Evolutionary conservation across 805 yeast species (phyloP).

Genomic region (Blastobotrys robertii): DNA sequence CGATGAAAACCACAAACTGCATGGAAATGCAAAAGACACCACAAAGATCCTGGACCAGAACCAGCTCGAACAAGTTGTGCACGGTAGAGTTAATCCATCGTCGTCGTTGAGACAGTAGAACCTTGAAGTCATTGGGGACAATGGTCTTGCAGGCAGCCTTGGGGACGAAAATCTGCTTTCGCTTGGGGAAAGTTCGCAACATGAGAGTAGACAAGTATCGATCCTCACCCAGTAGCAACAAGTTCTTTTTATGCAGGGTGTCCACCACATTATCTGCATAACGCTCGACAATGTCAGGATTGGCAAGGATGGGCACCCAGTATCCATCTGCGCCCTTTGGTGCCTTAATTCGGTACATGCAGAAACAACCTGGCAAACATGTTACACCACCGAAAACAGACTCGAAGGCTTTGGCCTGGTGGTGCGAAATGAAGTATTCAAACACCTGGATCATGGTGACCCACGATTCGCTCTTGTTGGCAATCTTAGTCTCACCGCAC

Average conservation of each 20-base stretch:
- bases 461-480: conserved; percentile 77
- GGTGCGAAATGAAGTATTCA: conserved; percentile 89
- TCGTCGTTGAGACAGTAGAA: conserved; percentile 83
- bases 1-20: conserved; percentile 84
- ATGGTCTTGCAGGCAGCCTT: conserved; percentile 88
- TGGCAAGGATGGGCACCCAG: conserved; percentile 91
- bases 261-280: conserved; percentile 79
- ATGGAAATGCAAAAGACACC: conserved; percentile 92
- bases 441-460: conserved; percentile 90
- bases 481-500: conserved; percentile 90
- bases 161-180: conserved; percentile 78
- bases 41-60: conserved; percentile 75
- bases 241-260: conserved; percentile 77
- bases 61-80: conserved; percentile 83
- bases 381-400: conserved; percentile 93
- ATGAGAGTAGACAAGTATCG: conserved; percentile 75
- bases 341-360: conserved; percentile 81
- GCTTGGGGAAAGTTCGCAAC: conserved; percentile 81
- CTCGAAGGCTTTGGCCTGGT: conserved; percentile 89
- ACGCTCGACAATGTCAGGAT: conserved; percentile 88
- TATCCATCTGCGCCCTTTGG: conserved; percentile 71
- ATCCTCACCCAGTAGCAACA: conserved; percentile 83
- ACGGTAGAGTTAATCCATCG: conserved; percentile 96
- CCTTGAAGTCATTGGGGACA: conserved; percentile 75
- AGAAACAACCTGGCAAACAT: conserved; percentile 92